These are phyloP conservation scores for Leccinum griseonigrum DNA, from an alignment of 1,284 basidiomycete species.

Conservation along the genomic window DNA sequence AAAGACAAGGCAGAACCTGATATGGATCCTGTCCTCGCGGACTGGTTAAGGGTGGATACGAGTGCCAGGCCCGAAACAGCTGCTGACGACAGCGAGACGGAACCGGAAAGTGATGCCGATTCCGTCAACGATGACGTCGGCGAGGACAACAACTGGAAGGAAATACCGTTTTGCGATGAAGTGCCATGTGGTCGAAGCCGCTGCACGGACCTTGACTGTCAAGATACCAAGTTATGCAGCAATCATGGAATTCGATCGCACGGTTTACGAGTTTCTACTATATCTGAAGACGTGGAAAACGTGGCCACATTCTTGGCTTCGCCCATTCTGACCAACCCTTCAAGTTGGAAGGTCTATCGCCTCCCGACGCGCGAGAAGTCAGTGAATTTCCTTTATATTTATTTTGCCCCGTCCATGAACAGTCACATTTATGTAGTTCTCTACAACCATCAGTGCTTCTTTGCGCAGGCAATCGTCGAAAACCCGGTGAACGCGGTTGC, in stretches of 20 bases:
- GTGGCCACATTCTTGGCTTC: conserved; percentile 22
- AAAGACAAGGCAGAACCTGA: conserved; percentile 31
- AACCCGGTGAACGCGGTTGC: conserved; percentile 42
- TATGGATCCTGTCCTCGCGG: conserved; percentile 47
- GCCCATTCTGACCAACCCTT: conserved; percentile 10
- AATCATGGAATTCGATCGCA: conserved; percentile 71
- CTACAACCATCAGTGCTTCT: conserved; percentile 67
- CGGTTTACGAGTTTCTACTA: conserved; percentile 59
- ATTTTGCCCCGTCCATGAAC: not conserved
- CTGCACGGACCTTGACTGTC: conserved; percentile 58
- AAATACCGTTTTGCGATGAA: conserved; percentile 62
- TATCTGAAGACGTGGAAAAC: conserved; percentile 47
- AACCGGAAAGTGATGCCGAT: conserved; percentile 64
- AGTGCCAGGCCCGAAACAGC: not conserved
- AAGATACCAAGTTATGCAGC: conserved; percentile 62
- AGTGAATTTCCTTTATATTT: conserved; percentile 38
- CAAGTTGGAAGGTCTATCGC: conserved; percentile 16
- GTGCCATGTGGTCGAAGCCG: conserved; percentile 58
- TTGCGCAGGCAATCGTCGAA: conserved; percentile 67
- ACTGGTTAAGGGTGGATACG: conserved; percentile 60
- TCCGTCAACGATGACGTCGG: conserved; percentile 62
- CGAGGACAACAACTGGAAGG: conserved; percentile 33
- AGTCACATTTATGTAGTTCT: conserved; percentile 45
- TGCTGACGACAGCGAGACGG: conserved; percentile 35
- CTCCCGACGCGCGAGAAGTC: conserved; percentile 48